These are phyloP conservation scores for Tephrocybe rancida DNA, from an alignment of 768 basidiomycete species.

Conservation along the genomic window DNA sequence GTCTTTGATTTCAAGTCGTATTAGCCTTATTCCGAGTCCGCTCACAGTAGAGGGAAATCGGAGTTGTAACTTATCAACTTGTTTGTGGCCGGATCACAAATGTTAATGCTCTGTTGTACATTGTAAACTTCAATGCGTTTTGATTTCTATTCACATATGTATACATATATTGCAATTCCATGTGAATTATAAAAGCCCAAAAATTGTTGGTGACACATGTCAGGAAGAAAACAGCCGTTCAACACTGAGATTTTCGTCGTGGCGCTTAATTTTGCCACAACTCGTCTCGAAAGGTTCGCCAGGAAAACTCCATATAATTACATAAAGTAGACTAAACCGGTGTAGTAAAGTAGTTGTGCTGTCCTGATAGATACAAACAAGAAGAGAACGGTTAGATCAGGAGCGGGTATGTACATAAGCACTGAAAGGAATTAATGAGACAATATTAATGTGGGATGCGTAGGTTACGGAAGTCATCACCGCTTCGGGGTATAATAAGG, in stretches of 20 bases:
- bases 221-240: not conserved
- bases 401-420: constrained; percentile 32
- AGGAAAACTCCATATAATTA: constrained; percentile 21
- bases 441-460: constrained; percentile 34
- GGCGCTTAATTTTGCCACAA: constrained; percentile 2
- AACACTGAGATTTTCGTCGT: not conserved
- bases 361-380: constrained; percentile 20
- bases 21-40: too few relatives aligned
- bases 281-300: not conserved
- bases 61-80: too few relatives aligned
- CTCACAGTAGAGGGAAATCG: too few relatives aligned
- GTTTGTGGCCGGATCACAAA: too few relatives aligned
- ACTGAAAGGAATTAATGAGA: constrained; percentile 36
- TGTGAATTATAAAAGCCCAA: too few relatives aligned
- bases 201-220: too few relatives aligned
- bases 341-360: constrained; percentile 25
- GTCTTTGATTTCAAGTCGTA: too few relatives aligned
- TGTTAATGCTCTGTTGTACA: too few relatives aligned
- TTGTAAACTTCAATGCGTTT: not conserved
- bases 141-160: too few relatives aligned
- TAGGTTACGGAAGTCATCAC: constrained; percentile 30
- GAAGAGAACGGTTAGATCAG: constrained; percentile 21
- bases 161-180: too few relatives aligned
- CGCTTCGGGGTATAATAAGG: constrained; percentile 39
- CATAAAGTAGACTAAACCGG: constrained; percentile 22